Evolutionary conservation across 768 basidiomycete species (phyloP), one percentile per base, ranked within the genome.

Genomic region (Rubroboletus satanas): DNA sequence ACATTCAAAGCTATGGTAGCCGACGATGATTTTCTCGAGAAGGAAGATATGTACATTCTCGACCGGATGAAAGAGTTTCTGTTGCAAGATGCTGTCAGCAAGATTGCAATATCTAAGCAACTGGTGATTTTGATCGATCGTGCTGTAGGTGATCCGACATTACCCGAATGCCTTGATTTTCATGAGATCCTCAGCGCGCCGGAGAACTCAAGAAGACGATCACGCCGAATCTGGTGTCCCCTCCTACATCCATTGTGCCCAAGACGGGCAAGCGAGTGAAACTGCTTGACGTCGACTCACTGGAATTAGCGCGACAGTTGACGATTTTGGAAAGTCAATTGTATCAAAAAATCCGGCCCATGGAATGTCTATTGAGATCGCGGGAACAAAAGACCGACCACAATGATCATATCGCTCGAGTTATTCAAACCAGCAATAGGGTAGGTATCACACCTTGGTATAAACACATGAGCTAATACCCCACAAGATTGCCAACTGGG

Each of bases 261-360:
- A 88, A 83, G 69, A 73, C 78, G 37, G 76, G 72, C 55, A 86
- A 83, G 74, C 88, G 84, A 70, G 70, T 95, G 56, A 93, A 91
- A 59, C 75, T 98, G 11, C 72, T 83, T 21, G 96, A 98, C 65
- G 82, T 98, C 46, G 90, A 96, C 60, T 79, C 94, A 1, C 71
- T 93, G 52, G 96, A 98, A 71, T 71, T 98, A 17, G 96, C 95
- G 0, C 81, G 96, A 29, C 96, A 98, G 68, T 73, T 98, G 57
- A 98, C 96, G 1, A 85, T 97, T 55, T 79, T 95, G 76, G 96
- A 98, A 71, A 89, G 87, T 59, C 76, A 80, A 45, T 73, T 95
- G 39, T 98, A 93, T 73, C 87, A 88, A 71, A 85, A 83, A 69
- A 96, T 98, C 62, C 84, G 84, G 35, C 88, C 92, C 0, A 86